These are phyloP conservation scores for Hydrangea macrophylla DNA, from an alignment of 148 eudicot genomes.

Conservation along the genomic window DNA sequence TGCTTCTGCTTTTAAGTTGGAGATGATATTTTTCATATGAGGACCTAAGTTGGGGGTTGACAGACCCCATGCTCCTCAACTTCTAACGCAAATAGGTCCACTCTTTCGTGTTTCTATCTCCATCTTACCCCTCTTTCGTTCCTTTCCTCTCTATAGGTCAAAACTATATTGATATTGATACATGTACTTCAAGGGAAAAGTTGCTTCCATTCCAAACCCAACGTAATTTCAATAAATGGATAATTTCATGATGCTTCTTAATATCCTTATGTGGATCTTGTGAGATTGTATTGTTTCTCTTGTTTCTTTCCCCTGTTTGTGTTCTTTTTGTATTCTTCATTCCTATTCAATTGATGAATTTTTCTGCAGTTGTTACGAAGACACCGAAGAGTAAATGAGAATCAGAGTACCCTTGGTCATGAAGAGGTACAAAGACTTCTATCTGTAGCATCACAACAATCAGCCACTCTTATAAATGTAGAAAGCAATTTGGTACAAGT, in stretches of 20 bases:
- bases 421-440: conserved; percentile 52
- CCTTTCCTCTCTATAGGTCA: too few relatives aligned
- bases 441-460: not conserved
- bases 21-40: too few relatives aligned
- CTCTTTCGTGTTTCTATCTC: too few relatives aligned
- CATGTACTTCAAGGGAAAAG: too few relatives aligned
- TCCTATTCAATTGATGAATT: conserved; percentile 13
- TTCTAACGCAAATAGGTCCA: too few relatives aligned
- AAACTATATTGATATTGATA: too few relatives aligned
- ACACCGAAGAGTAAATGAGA: conserved; percentile 69
- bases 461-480: not conserved
- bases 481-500: not conserved
- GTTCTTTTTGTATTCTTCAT: conserved; percentile 4
- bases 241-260: conserved; percentile 2
- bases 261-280: not conserved
- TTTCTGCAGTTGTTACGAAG: conserved; percentile 70
- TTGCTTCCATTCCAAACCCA: too few relatives aligned
- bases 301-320: not conserved
- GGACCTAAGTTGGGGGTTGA: too few relatives aligned
- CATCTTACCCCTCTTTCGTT: too few relatives aligned
- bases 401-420: conserved; percentile 53
- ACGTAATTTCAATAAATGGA: not conserved
- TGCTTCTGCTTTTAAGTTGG: too few relatives aligned
- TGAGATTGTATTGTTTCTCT: conserved; percentile 1
- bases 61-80: too few relatives aligned